Percentiles rank a stretch among this genome's conserved stretches.
Conservation (phyloP, 495 filamentous ascomycete genomes). For the Aspergillus bridgeri region DNA sequence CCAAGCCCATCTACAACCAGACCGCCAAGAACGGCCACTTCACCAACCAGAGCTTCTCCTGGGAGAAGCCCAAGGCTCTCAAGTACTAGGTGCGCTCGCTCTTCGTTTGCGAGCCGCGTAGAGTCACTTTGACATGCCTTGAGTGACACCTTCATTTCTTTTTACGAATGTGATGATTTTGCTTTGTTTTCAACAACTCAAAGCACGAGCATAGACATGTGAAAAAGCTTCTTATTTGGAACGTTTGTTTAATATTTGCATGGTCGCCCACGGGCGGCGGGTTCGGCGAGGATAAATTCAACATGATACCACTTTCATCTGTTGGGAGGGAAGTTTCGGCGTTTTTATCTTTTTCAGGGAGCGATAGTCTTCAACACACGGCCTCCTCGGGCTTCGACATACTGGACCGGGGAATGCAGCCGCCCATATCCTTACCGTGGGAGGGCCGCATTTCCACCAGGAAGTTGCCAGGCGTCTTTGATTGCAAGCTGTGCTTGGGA, state of each 20-base stretch:
- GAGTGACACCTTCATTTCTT: slow-evolving; percentile 16
- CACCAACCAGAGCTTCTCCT: slow-evolving; percentile 95
- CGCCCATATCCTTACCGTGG: slow-evolving; percentile 7
- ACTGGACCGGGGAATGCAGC: slow-evolving; percentile 6
- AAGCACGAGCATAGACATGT: slow-evolving; percentile 49
- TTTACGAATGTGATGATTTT: slow-evolving; percentile 52
- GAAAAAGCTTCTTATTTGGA: slow-evolving; percentile 13
- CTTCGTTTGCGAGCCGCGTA: neutral
- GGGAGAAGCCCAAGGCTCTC: slow-evolving; percentile 96
- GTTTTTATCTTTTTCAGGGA: slow-evolving; percentile 34
- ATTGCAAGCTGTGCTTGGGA: slow-evolving; percentile 15
- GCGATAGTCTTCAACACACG: slow-evolving; percentile 45
- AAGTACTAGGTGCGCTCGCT: slow-evolving; percentile 61
- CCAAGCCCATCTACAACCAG: slow-evolving; percentile 94
- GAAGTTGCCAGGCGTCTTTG: neutral
- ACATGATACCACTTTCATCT: slow-evolving; percentile 54
- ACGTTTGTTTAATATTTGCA: slow-evolving; percentile 43
- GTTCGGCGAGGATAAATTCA: slow-evolving; percentile 52
- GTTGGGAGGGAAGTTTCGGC: slow-evolving; percentile 47
- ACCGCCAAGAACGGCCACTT: slow-evolving; percentile 99
- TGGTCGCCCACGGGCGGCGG: slow-evolving; percentile 37
- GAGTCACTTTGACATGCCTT: neutral
- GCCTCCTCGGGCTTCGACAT: slow-evolving; percentile 15
- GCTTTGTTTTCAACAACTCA: slow-evolving; percentile 64
- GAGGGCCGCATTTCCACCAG: neutral